Evolutionary conservation across 345 rosid species (phyloP).

Genomic region (Passiflora organensis): DNA sequence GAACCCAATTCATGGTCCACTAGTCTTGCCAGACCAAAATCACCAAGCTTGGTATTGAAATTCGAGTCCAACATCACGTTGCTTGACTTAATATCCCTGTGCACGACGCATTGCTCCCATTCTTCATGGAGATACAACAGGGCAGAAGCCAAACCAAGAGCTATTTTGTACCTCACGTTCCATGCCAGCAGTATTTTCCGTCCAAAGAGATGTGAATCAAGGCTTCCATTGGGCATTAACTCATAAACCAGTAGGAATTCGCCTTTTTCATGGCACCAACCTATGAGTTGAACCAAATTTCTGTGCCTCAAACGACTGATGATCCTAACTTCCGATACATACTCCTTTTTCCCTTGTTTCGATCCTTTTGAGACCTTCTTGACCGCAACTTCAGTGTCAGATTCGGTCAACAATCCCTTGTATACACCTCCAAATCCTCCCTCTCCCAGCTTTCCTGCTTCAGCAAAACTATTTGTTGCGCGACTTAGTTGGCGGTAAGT

Average conservation of each 20-base stretch:
- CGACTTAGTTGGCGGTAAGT: constrained; percentile 16
- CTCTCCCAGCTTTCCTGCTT: constrained; percentile 20
- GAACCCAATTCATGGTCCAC: constrained; percentile 24
- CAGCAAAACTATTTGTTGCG: constrained; percentile 15
- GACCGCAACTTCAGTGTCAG: constrained; percentile 16
- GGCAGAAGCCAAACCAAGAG: constrained; percentile 18
- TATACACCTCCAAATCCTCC: constrained; percentile 31
- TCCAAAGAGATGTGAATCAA: constrained; percentile 20
- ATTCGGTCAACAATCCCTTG: constrained; percentile 14
- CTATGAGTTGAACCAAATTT: constrained; percentile 22
- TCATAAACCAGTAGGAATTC: constrained; percentile 23
- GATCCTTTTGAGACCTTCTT: constrained; percentile 21
- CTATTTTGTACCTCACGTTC: constrained; percentile 22
- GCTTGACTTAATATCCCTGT: constrained; percentile 23
- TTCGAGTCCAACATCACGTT: constrained; percentile 22
- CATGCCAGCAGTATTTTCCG: constrained; percentile 8
- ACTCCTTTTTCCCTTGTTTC: constrained; percentile 21
- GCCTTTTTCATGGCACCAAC: constrained; percentile 26
- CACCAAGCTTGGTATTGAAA: constrained; percentile 26
- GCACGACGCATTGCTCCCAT: constrained; percentile 27
- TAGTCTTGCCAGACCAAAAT: constrained; percentile 27
- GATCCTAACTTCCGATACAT: constrained; percentile 24
- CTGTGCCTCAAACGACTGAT: constrained; percentile 23
- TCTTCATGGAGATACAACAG: constrained; percentile 24
- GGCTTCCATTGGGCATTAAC: constrained; percentile 22